These are phyloP conservation scores for Sclerotinia subarctica DNA, from an alignment of 2,329 filamentous ascomycete species.

Conservation along the genomic window DNA sequence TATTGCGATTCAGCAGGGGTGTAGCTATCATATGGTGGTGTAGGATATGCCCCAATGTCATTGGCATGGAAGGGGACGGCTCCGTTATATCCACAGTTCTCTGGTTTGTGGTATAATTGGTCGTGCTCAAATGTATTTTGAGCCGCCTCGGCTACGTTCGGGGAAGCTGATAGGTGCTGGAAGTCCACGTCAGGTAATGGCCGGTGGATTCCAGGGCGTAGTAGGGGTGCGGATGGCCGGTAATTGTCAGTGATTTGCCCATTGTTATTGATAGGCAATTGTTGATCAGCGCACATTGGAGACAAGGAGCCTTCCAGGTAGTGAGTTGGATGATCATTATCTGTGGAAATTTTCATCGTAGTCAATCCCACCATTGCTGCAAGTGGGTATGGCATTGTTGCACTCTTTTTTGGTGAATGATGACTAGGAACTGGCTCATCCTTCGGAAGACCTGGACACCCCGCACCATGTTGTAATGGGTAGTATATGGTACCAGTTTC, in stretches of 20 bases:
- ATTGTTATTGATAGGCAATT: background rate
- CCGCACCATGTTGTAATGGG: background rate
- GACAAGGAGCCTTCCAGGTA: background rate
- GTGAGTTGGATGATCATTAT: background rate
- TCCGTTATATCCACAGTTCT: too few relatives aligned
- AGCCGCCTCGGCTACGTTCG: background rate
- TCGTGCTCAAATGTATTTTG: background rate
- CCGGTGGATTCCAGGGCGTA: accelerated
- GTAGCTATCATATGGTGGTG: too few relatives aligned
- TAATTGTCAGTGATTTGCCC: background rate
- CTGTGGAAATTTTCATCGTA: background rate
- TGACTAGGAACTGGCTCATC: too few relatives aligned
- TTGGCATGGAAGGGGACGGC: background rate
- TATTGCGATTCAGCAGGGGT: accelerated
- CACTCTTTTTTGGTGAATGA: too few relatives aligned
- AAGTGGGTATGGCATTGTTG: background rate
- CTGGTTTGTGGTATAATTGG: accelerated
- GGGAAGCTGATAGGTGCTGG: accelerated
- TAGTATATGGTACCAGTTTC: background rate
- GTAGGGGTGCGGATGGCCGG: background rate
- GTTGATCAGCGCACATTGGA: background rate
- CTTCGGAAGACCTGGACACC: background rate
- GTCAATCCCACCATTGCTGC: background rate
- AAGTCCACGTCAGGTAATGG: background rate
- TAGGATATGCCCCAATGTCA: background rate